Percentiles rank a stretch among this genome's conserved stretches.
Evolutionary conservation across 139 green algal species (phyloP).

Genomic region (Eudorina sp.): DNA sequence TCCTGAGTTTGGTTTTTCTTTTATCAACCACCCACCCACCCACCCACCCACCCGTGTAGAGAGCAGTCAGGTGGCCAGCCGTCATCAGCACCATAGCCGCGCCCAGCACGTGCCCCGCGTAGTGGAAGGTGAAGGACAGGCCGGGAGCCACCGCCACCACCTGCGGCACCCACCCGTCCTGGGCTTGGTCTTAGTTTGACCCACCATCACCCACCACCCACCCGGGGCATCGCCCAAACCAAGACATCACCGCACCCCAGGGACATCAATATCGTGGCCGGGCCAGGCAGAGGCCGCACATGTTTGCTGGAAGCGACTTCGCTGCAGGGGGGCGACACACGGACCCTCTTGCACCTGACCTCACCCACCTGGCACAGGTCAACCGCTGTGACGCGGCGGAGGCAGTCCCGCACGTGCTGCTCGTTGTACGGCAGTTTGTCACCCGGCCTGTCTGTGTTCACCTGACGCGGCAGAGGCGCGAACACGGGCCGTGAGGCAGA

Average conservation of each 20-base stretch:
- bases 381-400: slow-evolving; percentile 57
- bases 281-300: no score
- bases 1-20: no score
- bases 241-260: no score
- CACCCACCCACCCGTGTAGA: slow-evolving; percentile 71
- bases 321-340: no score
- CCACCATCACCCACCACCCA: no score
- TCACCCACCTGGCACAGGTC: slow-evolving; percentile 60
- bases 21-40: no score
- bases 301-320: no score
- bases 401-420: slow-evolving; percentile 59
- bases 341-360: no score
- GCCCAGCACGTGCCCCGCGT: slow-evolving; percentile 80
- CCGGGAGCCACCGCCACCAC: slow-evolving; percentile 32
- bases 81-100: slow-evolving; percentile 75
- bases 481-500: no score
- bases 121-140: slow-evolving; percentile 71
- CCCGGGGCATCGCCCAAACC: no score
- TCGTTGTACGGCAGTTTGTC: slow-evolving; percentile 56
- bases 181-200: no score
- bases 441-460: slow-evolving; percentile 28
- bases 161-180: background rate
- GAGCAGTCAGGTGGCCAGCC: slow-evolving; percentile 48
- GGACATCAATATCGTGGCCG: no score
- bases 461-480: background rate